phyloP scores from a whole-genome alignment of 2,329 filamentous ascomycete species.

The Penicillium decumbens region DNA sequence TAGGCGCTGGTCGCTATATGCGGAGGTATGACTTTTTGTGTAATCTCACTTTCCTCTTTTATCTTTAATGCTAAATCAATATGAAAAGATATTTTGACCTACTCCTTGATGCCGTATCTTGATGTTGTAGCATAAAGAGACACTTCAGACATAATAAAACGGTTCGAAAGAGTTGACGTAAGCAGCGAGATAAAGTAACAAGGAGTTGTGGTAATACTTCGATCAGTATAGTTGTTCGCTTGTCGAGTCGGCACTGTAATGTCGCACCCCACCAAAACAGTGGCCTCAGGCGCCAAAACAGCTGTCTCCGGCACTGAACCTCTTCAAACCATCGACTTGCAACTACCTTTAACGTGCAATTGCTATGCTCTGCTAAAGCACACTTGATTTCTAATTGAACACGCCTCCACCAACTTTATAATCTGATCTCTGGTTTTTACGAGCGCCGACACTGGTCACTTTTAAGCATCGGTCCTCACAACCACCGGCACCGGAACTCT shows the following conservation, averaged over 20 bases:
- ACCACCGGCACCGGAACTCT: background rate
- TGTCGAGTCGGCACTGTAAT: no score
- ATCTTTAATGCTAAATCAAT: background rate
- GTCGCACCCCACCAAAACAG: background rate
- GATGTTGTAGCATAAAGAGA: no score
- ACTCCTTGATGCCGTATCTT: no score
- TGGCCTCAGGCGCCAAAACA: conserved; percentile 6
- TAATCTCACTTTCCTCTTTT: background rate
- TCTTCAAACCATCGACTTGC: background rate
- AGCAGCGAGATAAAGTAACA: no score
- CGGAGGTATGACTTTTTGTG: background rate
- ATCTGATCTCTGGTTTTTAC: background rate
- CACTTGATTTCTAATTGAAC: background rate
- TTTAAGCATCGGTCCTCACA: background rate
- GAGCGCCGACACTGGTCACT: background rate
- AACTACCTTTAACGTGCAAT: background rate
- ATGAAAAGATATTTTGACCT: no score
- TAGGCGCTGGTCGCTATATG: conserved; percentile 10
- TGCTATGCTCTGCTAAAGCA: background rate
- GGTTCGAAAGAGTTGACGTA: no score
- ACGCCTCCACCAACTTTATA: background rate
- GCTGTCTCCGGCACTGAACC: background rate
- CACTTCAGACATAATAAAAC: no score
- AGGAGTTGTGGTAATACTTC: no score
- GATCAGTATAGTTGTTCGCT: no score